phyloP scores from a whole-genome alignment of 2,329 filamentous ascomycete species.

The Claviceps lovelessii region DNA sequence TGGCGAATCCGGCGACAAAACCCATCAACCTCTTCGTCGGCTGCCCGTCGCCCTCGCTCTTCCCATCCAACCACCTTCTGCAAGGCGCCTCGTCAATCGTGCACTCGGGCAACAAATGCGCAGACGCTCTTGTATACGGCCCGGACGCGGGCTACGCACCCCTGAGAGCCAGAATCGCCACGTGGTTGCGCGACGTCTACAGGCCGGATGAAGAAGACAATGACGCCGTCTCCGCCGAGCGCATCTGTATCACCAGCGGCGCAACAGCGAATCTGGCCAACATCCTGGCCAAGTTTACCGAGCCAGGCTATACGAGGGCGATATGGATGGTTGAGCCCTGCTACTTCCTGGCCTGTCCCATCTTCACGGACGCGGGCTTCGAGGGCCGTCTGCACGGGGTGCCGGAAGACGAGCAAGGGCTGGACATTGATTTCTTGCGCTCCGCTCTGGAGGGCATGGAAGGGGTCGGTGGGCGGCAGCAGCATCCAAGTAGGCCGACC shows the following conservation, averaged over 20 bases:
- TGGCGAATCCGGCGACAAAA: constrained; percentile 8
- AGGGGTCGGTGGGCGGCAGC: constrained; percentile 8
- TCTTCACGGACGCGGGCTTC: constrained; percentile 73
- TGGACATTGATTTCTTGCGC: constrained; percentile 46
- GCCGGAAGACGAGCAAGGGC: constrained; percentile 63
- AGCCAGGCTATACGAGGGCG: constrained; percentile 57
- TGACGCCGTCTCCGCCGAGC: constrained; percentile 18
- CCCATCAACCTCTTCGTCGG: constrained; percentile 53
- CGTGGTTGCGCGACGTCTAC: constrained; percentile 44
- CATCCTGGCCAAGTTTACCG: constrained; percentile 65
- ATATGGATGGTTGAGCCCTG: constrained; percentile 73
- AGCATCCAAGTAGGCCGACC: constrained; percentile 7
- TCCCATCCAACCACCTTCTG: constrained; percentile 25
- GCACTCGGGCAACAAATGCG: constrained; percentile 32
- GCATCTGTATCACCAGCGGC: constrained; percentile 72
- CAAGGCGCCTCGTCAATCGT: constrained; percentile 34
- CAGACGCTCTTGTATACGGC: constrained; percentile 50
- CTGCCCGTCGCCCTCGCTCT: constrained; percentile 49
- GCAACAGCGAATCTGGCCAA: constrained; percentile 72
- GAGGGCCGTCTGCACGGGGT: constrained; percentile 50
- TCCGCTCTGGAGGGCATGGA: constrained; percentile 17
- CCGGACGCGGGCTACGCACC: constrained; percentile 60
- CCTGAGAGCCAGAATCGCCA: constrained; percentile 53
- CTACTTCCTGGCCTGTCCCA: constrained; percentile 73
- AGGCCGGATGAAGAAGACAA: background rate